Evolutionary conservation across 768 basidiomycete species (phyloP), one percentile per base, ranked within the genome.

Genomic region (Russula emetica): DNA sequence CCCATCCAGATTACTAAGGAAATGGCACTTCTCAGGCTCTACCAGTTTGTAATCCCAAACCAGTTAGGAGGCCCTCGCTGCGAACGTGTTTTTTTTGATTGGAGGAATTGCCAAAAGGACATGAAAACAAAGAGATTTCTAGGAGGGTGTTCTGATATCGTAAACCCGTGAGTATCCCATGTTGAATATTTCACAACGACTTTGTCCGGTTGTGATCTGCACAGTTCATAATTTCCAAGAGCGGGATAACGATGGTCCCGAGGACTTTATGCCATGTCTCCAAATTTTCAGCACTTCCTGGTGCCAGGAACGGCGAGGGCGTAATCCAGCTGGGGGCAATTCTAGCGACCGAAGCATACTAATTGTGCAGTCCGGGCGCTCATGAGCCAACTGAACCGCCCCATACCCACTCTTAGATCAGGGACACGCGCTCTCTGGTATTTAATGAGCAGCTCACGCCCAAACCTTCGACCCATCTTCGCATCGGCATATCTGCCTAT

Each of bases 251-350:
- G 10, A 22, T 45, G 3, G 45, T 10, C 45, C 45, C 45, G 45
- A 45, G 45, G 45, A 40, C 5, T 11, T 18, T 7, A 16, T 40
- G 45, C 18, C n/a, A 45, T 5, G 8, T 22, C n/a, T 45, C n/a
- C 22, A 45, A 45, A 45, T 30, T 51, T 40, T 18, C 38, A 18
- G 16, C 28, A 28, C 50, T 24, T 13, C 34, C n/a, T 24, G 18
- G 30, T 58, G 53, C 24, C 59, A 61, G 64, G 64, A 65, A 65
- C 60, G 50, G 54, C 22, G 5, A 55, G 14, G 55, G 59, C 59
- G 54, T 51, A 47, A 26, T 36, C 26, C 22, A 28, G 38, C 20
- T 28, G 53, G 53, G 40, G 6, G 42, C 32, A 22, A 20, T 34
- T 53, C 32, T 53, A 13, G 30, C 52, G 32, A 6, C 52, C 52